Percentiles rank a stretch among this genome's conserved stretches.
Conservation (phyloP, 371 early-diverging fungal species). For the Apophysomyces trapeziformis region DNA sequence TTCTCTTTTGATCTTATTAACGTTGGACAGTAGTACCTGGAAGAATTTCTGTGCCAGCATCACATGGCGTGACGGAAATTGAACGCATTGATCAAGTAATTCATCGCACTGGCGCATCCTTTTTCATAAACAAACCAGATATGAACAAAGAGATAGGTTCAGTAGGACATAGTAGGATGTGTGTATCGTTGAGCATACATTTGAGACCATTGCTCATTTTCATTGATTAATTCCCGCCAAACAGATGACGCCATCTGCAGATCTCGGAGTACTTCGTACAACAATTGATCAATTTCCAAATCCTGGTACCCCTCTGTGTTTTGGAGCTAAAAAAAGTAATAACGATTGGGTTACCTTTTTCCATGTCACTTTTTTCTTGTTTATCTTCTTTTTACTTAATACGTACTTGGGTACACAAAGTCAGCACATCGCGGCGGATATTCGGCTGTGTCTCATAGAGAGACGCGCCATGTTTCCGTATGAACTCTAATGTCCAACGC, state of each 20-base stretch:
- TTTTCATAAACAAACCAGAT: neutral
- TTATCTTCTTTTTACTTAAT: slow-evolving; percentile 5
- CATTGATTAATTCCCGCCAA: slow-evolving; percentile 12
- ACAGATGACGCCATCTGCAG: slow-evolving; percentile 20
- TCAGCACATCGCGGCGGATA: slow-evolving; percentile 17
- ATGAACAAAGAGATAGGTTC: too few species aligned
- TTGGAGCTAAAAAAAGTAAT: slow-evolving; percentile 17
- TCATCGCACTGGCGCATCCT: slow-evolving; percentile 13
- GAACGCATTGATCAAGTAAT: slow-evolving; percentile 16
- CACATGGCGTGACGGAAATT: slow-evolving; percentile 11
- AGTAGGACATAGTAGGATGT: neutral
- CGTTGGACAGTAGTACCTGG: slow-evolving; percentile 17
- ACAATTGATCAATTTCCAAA: slow-evolving; percentile 17
- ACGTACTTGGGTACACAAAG: slow-evolving; percentile 20
- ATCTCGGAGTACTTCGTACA: slow-evolving; percentile 23
- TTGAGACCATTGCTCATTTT: slow-evolving; percentile 13
- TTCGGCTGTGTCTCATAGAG: slow-evolving; percentile 11
- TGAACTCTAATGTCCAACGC: neutral
- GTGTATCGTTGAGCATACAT: neutral
- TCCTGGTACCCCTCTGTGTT: slow-evolving; percentile 23
- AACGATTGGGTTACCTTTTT: neutral
- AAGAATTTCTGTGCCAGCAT: slow-evolving; percentile 16
- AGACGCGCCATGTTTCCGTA: slow-evolving; percentile 3
- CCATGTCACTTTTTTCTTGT: neutral
- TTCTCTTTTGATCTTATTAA: neutral